These are phyloP conservation scores for Saccharomycopsis babjevae DNA, from an alignment of 805 yeast genomes.

Conservation along the genomic window DNA sequence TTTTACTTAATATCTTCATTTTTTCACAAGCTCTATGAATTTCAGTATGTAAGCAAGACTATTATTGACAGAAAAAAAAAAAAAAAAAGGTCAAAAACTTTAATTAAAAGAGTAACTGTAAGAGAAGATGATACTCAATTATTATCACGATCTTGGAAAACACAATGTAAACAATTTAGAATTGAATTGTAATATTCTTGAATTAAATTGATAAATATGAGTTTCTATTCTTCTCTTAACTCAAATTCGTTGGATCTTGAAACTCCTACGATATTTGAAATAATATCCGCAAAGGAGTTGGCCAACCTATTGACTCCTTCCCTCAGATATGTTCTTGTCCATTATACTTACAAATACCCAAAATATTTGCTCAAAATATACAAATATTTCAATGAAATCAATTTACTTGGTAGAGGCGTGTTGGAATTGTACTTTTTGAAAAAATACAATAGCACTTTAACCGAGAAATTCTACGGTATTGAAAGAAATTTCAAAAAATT, in stretches of 20 bases:
- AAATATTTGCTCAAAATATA: conserved; percentile 49
- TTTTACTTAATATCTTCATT: background rate
- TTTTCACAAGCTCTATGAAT: background rate
- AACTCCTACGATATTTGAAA: conserved; percentile 82
- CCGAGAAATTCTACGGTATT: conserved; percentile 87
- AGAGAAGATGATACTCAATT: no score
- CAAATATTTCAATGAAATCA: conserved; percentile 69
- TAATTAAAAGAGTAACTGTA: background rate
- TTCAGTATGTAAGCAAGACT: background rate
- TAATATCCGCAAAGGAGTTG: conserved; percentile 71
- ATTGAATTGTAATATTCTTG: no score
- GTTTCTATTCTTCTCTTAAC: conserved; percentile 69
- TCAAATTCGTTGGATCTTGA: conserved; percentile 65
- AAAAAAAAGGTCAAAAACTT: background rate
- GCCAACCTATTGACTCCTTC: conserved; percentile 75
- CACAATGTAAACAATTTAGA: no score
- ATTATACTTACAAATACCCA: conserved; percentile 74
- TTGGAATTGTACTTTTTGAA: conserved; percentile 64
- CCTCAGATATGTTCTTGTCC: conserved; percentile 64
- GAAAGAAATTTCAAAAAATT: conserved; percentile 53
- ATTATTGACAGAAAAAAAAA: background rate
- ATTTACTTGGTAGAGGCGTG: conserved; percentile 45
- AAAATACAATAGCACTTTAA: conserved; percentile 75
- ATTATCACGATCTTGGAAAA: no score
- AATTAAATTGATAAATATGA: conserved; percentile 35